Base-by-base conservation (phyloP, 2,329 filamentous ascomycete species). In the Samsoniella hepiali region DNA sequence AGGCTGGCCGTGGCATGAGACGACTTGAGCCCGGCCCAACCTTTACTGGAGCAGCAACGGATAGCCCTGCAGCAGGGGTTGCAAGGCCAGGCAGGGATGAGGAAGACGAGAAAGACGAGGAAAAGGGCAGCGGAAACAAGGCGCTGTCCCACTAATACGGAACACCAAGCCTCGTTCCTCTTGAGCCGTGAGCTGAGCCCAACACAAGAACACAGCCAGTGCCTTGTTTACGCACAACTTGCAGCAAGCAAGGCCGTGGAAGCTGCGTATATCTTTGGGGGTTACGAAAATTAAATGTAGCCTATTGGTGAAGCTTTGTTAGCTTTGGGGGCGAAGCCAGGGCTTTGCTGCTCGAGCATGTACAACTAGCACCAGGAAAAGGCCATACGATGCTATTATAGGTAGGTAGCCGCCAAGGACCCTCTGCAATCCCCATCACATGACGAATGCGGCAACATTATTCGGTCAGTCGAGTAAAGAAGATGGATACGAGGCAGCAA, bases 101-200 rank as follows among this genome's bases (percentile, higher is more conserved):
- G 17, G 31, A 59, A 17, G 36, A 11, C 34, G 36, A 59, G 17
- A 40, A 59, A 17, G 36, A 58, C 10, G 34, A 44, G 57, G 22
- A 49, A 22, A 38, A 40, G 36, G 49, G 57, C 40, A 40, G 29
- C 38, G 38, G 57, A 38, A 53, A 45, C 58, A 45, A 61, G n/a
- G 13, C 40, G 44, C 6, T 38, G 49, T 61, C 49, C 58, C 58
- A 61, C 58, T 45, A 38, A 61, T 54, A 61, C 58, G 58, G 58
- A 54, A 49, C 17, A 27, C 47, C 47, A 53, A 42, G 57, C 57
- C 34, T 59, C 45, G 27, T 22, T 11, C 27, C 45, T 22, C 40
- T 49, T 22, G 47, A 22, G 34, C 36, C 55, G 22, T 9, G 22
- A 22, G 32, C 44, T n/a, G 29, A 45, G 17, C 10, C 34, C 22